phyloP scores from a whole-genome alignment of 2,329 filamentous ascomycete species.

The Ambrosiella cleistominuta region DNA sequence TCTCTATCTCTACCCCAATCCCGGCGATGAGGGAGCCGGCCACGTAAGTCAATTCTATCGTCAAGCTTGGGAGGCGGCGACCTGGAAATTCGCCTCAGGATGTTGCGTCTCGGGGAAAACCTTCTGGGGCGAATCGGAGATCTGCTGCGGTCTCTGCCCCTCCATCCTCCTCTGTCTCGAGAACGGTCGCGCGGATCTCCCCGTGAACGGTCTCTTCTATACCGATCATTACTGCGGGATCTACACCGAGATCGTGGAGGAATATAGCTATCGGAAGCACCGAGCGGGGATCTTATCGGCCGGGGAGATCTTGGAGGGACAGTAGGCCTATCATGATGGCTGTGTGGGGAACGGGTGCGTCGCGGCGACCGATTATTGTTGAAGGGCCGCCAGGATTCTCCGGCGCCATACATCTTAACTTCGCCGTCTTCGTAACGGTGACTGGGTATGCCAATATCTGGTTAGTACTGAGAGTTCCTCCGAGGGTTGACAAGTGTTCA shows the following conservation, averaged over 20 bases:
- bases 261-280: conserved; percentile 29
- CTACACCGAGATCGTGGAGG: conserved; percentile 28
- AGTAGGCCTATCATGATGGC: conserved; percentile 18
- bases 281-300: conserved; percentile 22
- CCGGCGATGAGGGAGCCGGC: conserved; percentile 23
- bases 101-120: conserved; percentile 22
- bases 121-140: conserved; percentile 19
- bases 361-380: conserved; percentile 29
- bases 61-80: conserved; percentile 14
- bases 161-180: conserved; percentile 15
- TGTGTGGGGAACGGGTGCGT: conserved; percentile 17
- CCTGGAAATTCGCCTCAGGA: conserved; percentile 16
- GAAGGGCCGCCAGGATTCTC: conserved; percentile 43
- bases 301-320: conserved; percentile 21
- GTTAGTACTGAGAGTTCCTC: background rate
- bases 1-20: conserved; percentile 19
- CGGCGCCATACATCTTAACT: conserved; percentile 43
- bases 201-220: conserved; percentile 26
- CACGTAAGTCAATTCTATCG: conserved; percentile 22
- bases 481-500: background rate
- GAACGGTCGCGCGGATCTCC: conserved; percentile 20
- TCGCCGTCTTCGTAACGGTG: conserved; percentile 42
- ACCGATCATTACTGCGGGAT: conserved; percentile 26
- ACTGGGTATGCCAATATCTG: background rate
- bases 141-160: conserved; percentile 16